Conservation (phyloP, 352 stramenopile species). For the Globisporangium viniferum region DNA sequence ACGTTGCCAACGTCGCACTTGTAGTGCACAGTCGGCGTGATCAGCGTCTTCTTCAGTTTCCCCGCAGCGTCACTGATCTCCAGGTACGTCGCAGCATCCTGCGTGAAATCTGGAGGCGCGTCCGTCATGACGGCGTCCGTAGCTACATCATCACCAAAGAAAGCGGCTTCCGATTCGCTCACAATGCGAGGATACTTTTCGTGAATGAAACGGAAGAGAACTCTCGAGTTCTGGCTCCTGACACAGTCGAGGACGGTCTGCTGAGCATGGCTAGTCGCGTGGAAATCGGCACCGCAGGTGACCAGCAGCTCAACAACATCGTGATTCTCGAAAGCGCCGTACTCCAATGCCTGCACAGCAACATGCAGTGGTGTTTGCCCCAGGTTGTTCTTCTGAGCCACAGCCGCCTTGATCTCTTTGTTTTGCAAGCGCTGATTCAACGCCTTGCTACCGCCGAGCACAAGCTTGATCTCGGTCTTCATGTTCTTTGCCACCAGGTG, state of each 20-base stretch:
- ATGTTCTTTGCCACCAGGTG: slow-evolving; percentile 52
- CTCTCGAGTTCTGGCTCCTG: slow-evolving; percentile 37
- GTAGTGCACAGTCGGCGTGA: slow-evolving; percentile 36
- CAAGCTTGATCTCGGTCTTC: slow-evolving; percentile 34
- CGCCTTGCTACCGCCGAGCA: slow-evolving; percentile 29
- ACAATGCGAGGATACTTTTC: slow-evolving; percentile 28
- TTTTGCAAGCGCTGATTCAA: slow-evolving; percentile 11
- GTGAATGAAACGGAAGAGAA: slow-evolving; percentile 49
- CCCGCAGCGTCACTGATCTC: slow-evolving; percentile 39
- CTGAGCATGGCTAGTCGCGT: slow-evolving; percentile 27
- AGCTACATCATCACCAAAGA: slow-evolving; percentile 20
- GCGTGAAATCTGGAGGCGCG: slow-evolving; percentile 30
- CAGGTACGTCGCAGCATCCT: slow-evolving; percentile 52
- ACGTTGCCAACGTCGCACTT: slow-evolving; percentile 57
- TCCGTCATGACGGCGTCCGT: slow-evolving; percentile 25
- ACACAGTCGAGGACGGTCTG: slow-evolving; percentile 55
- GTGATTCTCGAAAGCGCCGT: slow-evolving; percentile 65
- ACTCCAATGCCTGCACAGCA: slow-evolving; percentile 42
- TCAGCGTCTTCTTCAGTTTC: slow-evolving; percentile 43
- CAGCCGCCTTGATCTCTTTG: slow-evolving; percentile 29
- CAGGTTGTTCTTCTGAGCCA: slow-evolving; percentile 34
- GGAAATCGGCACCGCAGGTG: slow-evolving; percentile 28
- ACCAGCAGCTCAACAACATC: slow-evolving; percentile 44
- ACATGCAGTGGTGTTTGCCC: slow-evolving; percentile 57
- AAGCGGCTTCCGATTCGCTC: slow-evolving; percentile 18